These are phyloP conservation scores for Ormosia semicastrata DNA, from an alignment of 306 rosid genomes.

Conservation along the genomic window DNA sequence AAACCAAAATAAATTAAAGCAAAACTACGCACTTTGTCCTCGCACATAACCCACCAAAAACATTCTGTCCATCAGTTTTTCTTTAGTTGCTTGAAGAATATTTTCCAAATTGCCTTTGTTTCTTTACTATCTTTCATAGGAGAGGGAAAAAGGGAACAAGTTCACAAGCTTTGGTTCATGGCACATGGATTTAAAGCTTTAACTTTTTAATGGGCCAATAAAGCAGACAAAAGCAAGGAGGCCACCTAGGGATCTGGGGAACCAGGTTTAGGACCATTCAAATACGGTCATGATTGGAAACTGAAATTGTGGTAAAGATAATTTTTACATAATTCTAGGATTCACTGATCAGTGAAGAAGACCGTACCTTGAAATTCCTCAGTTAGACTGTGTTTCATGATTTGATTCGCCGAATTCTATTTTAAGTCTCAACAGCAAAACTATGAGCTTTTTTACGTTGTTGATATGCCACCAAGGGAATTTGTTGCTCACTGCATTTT, in stretches of 20 bases:
- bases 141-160: neutral
- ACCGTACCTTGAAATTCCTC: neutral
- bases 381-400: neutral
- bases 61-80: slow-evolving; percentile 34
- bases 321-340: neutral
- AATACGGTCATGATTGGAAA: slow-evolving; percentile 19
- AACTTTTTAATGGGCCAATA: slow-evolving; percentile 21
- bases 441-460: neutral
- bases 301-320: neutral
- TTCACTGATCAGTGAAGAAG: neutral
- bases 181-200: slow-evolving; percentile 39
- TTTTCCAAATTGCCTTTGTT: slow-evolving; percentile 30
- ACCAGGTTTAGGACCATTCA: slow-evolving; percentile 5
- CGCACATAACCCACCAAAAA: slow-evolving; percentile 20
- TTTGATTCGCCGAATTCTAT: neutral
- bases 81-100: slow-evolving; percentile 43
- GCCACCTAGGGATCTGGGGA: slow-evolving; percentile 43
- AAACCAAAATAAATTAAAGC: slow-evolving; percentile 21
- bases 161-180: slow-evolving; percentile 35
- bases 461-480: neutral
- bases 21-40: slow-evolving; percentile 25
- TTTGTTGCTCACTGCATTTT: neutral
- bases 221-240: slow-evolving; percentile 31
- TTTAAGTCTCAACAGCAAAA: neutral
- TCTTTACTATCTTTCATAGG: slow-evolving; percentile 10